phyloP scores from a whole-genome alignment of 176 grass and related monocot species.

The Eleusine coracana region DNA sequence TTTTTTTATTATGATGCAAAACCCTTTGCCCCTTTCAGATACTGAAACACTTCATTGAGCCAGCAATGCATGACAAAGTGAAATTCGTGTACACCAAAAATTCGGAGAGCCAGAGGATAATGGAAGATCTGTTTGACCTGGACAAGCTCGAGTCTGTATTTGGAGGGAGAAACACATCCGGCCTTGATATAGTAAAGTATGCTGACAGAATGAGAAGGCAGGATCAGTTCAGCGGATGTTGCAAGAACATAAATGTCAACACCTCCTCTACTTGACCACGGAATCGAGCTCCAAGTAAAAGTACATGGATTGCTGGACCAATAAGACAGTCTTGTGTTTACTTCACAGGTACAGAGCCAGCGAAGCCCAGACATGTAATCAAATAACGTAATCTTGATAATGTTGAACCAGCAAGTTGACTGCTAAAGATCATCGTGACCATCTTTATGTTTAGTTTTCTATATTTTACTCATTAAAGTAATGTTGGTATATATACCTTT shows the following conservation, averaged over 20 bases:
- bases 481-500: too few species aligned
- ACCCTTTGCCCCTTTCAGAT: conserved; percentile 20
- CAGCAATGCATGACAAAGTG: conserved; percentile 39
- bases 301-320: not conserved
- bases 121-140: conserved; percentile 47
- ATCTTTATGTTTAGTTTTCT: too few species aligned
- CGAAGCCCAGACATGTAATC: too few species aligned
- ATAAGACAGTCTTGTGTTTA: not conserved
- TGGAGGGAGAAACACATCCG: conserved; percentile 42
- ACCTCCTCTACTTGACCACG: not conserved
- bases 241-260: not conserved
- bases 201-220: conserved; percentile 49
- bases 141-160: conserved; percentile 51
- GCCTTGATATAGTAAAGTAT: conserved; percentile 40
- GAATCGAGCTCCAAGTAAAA: not conserved
- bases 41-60: conserved; percentile 38
- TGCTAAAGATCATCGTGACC: too few species aligned
- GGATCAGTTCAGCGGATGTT: conserved; percentile 35
- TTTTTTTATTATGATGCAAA: not conserved
- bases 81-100: conserved; percentile 52
- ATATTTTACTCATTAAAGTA: too few species aligned
- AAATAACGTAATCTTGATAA: too few species aligned
- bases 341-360: too few species aligned
- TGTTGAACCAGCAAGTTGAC: too few species aligned
- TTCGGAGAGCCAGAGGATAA: conserved; percentile 46